Evolutionary conservation across 2,329 filamentous ascomycete genomes (phyloP).

Genomic region (Laburnicola sp.): DNA sequence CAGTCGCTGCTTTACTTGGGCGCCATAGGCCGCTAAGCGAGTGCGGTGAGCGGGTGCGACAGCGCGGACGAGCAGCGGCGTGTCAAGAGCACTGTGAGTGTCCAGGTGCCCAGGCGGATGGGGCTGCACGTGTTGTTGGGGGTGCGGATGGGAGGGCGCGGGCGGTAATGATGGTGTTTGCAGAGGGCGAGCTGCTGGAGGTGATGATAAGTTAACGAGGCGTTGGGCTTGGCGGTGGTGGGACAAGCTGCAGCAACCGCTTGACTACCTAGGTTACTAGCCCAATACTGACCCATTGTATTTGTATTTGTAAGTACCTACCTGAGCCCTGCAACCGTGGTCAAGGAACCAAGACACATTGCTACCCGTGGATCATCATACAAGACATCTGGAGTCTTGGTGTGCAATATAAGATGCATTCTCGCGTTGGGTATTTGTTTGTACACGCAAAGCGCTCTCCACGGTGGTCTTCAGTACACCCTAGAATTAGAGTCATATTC

Average conservation of each 20-base stretch:
- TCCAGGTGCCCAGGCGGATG: no score
- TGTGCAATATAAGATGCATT: no score
- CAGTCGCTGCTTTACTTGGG: constrained; percentile 39
- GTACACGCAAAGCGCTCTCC: no score
- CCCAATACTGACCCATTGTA: neutral
- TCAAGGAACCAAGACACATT: no score
- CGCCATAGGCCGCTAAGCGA: constrained; percentile 47
- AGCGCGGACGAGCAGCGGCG: constrained; percentile 8
- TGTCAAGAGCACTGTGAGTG: constrained; percentile 5
- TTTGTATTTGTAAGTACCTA: neutral
- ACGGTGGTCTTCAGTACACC: no score
- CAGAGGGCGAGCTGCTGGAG: constrained; percentile 11
- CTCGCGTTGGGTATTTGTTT: no score
- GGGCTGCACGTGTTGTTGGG: constrained; percentile 5
- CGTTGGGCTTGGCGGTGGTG: constrained; percentile 14
- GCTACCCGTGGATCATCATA: no score
- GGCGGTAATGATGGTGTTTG: constrained; percentile 13
- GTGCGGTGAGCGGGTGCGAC: constrained; percentile 32
- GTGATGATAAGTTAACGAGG: constrained; percentile 20
- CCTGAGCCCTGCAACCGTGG: no score
- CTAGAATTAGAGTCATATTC: no score
- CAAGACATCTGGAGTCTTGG: no score
- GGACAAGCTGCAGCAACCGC: constrained; percentile 2
- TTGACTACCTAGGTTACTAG: neutral
- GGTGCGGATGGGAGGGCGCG: neutral